Conservation (phyloP, 208 protist species). For the Strigomonas galati region DNA sequence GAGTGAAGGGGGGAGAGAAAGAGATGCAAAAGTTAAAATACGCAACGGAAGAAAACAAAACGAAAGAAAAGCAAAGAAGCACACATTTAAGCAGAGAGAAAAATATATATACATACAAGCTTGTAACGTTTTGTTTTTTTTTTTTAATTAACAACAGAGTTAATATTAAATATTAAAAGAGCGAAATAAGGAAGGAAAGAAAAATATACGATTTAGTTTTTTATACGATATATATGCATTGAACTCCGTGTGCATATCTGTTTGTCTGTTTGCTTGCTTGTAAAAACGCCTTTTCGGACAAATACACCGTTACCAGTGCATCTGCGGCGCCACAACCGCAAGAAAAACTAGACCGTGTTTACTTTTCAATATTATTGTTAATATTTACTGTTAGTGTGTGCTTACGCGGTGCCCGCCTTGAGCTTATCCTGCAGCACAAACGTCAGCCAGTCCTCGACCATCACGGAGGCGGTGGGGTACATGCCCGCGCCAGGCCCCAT, state of each 20-base stretch:
- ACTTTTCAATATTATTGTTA: not conserved
- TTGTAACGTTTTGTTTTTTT: not conserved
- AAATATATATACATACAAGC: not conserved
- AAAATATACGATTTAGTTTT: not conserved
- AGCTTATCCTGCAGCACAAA: not conserved
- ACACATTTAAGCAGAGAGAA: too few species aligned
- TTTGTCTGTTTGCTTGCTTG: not conserved
- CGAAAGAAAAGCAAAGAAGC: constrained; percentile 1
- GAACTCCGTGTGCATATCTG: not conserved
- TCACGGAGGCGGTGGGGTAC: constrained; percentile 34
- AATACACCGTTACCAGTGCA: too few species aligned
- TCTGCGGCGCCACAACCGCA: not conserved
- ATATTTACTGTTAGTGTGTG: not conserved
- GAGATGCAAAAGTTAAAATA: too few species aligned
- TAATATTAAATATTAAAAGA: constrained; percentile 9
- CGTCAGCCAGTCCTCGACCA: constrained; percentile 33
- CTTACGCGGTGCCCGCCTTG: not conserved
- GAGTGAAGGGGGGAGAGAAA: too few species aligned
- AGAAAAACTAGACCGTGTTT: constrained; percentile 5
- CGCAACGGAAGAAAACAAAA: constrained; percentile 13
- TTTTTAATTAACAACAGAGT: not conserved
- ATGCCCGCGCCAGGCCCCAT: constrained; percentile 27
- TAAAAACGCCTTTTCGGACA: too few species aligned
- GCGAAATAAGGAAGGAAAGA: constrained; percentile 1
- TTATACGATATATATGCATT: not conserved